A percentile compares a stretch with the other conserved stretches of the same genome.
Conservation (phyloP, 1,139 yeast genomes). For the Magnusiomyces fungicola region DNA sequence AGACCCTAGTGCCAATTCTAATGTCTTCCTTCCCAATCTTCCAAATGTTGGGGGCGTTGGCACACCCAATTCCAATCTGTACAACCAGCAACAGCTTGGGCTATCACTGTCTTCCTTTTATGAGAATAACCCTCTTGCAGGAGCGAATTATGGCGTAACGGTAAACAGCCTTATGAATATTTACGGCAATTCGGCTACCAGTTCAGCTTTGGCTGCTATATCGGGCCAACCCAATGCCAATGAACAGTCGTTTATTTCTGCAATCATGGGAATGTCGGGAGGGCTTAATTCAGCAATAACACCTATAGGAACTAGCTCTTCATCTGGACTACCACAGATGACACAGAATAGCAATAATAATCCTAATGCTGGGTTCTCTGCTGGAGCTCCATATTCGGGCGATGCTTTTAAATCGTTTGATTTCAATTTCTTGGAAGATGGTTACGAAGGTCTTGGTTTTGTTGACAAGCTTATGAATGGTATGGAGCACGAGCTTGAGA, state of each 20-base stretch:
- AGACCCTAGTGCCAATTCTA: not conserved
- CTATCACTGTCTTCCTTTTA: not conserved
- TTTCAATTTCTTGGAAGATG: constrained; percentile 49
- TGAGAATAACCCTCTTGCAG: not conserved
- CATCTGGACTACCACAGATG: not conserved
- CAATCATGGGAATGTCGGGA: not conserved
- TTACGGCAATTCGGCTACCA: not conserved
- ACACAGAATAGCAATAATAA: too few species aligned
- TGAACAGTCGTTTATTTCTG: not conserved
- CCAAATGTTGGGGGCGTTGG: not conserved
- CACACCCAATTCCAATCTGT: not conserved
- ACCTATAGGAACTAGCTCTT: not conserved
- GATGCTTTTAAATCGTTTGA: constrained; percentile 20
- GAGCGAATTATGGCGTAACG: not conserved
- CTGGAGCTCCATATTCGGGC: too few species aligned
- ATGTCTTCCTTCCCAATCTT: not conserved
- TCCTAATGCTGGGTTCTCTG: too few species aligned
- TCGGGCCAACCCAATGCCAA: not conserved
- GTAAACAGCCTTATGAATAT: not conserved
- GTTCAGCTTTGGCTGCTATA: not conserved
- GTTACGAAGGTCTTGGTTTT: constrained; percentile 68
- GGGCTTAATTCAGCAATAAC: not conserved
- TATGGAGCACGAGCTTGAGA: constrained; percentile 49
- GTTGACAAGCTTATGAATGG: constrained; percentile 88
- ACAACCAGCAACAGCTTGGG: not conserved